These are phyloP conservation scores for Vigna unguiculata DNA, from an alignment of 306 rosid genomes.

Conservation along the genomic window DNA sequence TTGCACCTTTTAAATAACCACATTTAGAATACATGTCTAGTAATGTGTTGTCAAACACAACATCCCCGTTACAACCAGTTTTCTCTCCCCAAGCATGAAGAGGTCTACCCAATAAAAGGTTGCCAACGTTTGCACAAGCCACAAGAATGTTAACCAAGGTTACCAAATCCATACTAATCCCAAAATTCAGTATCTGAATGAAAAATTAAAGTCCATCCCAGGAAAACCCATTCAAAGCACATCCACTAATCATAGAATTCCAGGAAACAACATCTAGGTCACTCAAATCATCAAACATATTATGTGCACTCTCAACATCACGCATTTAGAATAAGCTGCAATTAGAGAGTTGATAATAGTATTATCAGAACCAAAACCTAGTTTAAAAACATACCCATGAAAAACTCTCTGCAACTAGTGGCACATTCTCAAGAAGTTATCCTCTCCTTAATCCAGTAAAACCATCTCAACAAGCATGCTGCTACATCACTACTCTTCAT, in stretches of 20 bases:
- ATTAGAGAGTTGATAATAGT: conserved; percentile 29
- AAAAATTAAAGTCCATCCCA: not conserved
- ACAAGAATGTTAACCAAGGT: conserved; percentile 1
- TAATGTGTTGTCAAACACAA: not conserved
- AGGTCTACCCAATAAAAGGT: not conserved
- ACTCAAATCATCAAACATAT: conserved; percentile 74
- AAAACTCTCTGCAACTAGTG: too few relatives aligned
- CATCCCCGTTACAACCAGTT: not conserved
- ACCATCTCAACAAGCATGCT: too few relatives aligned
- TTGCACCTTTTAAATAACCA: conserved; percentile 3
- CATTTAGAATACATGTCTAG: conserved; percentile 25
- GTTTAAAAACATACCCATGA: conserved; percentile 64
- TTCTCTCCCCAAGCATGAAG: conserved; percentile 1
- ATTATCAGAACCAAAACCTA: conserved; percentile 49
- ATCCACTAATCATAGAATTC: conserved; percentile 81
- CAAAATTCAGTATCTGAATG: not conserved
- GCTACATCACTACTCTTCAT: too few relatives aligned
- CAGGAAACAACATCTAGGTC: conserved; percentile 69
- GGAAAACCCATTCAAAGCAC: conserved; percentile 47
- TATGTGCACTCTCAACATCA: conserved; percentile 63
- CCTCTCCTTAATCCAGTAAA: too few relatives aligned
- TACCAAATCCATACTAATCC: not conserved
- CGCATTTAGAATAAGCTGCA: conserved; percentile 63
- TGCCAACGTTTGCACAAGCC: conserved; percentile 12
- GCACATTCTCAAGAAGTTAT: too few relatives aligned